Conservation (phyloP, 2,329 filamentous ascomycete genomes). For the Microdochium nivale region DNA sequence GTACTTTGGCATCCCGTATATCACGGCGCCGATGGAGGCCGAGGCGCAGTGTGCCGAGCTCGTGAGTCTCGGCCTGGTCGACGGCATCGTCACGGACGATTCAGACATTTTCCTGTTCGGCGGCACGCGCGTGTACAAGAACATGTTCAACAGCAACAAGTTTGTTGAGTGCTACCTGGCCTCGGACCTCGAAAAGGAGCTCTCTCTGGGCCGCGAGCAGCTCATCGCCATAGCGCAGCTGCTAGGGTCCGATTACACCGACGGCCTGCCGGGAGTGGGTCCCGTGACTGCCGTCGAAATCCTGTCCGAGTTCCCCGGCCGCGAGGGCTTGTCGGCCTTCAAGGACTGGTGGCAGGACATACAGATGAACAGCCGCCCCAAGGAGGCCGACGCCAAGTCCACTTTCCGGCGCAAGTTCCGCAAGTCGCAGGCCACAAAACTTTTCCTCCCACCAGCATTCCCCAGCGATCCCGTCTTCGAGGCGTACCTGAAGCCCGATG, state of each 20-base stretch:
- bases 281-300: slow-evolving; percentile 94
- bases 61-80: slow-evolving; percentile 77
- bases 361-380: slow-evolving; percentile 57
- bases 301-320: slow-evolving; percentile 72
- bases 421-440: slow-evolving; percentile 66
- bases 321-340: slow-evolving; percentile 60
- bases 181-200: slow-evolving; percentile 77
- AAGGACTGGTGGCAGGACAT: slow-evolving; percentile 80
- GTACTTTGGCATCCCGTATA: slow-evolving; percentile 89
- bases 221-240: slow-evolving; percentile 87
- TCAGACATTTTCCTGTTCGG: slow-evolving; percentile 96
- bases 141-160: slow-evolving; percentile 99
- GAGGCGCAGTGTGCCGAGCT: slow-evolving; percentile 96
- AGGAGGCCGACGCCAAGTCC: slow-evolving; percentile 49
- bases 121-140: slow-evolving; percentile 94
- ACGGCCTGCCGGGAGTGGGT: slow-evolving; percentile 82
- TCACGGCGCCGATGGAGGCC: slow-evolving; percentile 97
- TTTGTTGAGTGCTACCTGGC: slow-evolving; percentile 93
- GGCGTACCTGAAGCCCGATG: slow-evolving; percentile 80
- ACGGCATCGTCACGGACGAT: slow-evolving; percentile 96
- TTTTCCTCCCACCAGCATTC: slow-evolving; percentile 77
- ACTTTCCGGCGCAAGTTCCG: slow-evolving; percentile 81
- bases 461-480: slow-evolving; percentile 70
- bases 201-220: slow-evolving; percentile 76
- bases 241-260: slow-evolving; percentile 89